phyloP scores from a whole-genome alignment of 768 basidiomycete genomes.

The Holtermannia corniformis region DNA sequence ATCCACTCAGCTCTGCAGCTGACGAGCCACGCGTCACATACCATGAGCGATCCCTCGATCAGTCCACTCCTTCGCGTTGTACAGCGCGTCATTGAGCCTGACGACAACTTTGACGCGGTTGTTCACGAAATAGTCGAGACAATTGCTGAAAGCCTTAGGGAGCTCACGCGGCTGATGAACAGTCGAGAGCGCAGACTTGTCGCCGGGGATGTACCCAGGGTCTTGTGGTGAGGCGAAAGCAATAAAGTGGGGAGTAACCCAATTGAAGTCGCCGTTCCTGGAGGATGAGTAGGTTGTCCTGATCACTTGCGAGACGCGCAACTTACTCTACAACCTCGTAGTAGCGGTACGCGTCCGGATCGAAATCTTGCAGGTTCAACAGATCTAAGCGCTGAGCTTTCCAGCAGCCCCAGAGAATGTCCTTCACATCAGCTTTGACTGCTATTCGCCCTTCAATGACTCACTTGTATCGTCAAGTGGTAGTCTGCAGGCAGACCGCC shows the following conservation, averaged over 20 bases:
- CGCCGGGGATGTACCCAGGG: constrained; percentile 45
- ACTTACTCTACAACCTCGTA: constrained; percentile 59
- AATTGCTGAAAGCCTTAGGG: constrained; percentile 73
- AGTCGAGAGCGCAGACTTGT: constrained; percentile 40
- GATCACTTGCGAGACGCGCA: constrained; percentile 43
- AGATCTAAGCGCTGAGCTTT: constrained; percentile 43
- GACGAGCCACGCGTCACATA: not conserved
- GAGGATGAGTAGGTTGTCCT: constrained; percentile 55
- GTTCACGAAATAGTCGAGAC: constrained; percentile 84
- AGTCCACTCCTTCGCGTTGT: constrained; percentile 22
- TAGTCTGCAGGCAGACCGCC: constrained; percentile 87
- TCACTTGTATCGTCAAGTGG: constrained; percentile 85
- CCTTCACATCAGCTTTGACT: constrained; percentile 49
- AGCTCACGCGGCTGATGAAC: constrained; percentile 67
- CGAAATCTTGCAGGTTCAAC: constrained; percentile 52
- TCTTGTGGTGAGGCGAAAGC: constrained; percentile 91
- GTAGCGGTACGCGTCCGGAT: constrained; percentile 56
- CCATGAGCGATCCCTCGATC: constrained; percentile 27
- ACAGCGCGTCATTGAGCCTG: constrained; percentile 78
- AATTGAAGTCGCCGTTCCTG: constrained; percentile 29
- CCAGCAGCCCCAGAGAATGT: constrained; percentile 85
- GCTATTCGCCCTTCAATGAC: too few species aligned
- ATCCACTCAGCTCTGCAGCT: not conserved
- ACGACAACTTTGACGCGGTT: constrained; percentile 81
- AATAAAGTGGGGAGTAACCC: constrained; percentile 43